Evolutionary conservation across 371 early-diverging fungal genomes (phyloP).

Genomic region (Saksenaea vasiformis): DNA sequence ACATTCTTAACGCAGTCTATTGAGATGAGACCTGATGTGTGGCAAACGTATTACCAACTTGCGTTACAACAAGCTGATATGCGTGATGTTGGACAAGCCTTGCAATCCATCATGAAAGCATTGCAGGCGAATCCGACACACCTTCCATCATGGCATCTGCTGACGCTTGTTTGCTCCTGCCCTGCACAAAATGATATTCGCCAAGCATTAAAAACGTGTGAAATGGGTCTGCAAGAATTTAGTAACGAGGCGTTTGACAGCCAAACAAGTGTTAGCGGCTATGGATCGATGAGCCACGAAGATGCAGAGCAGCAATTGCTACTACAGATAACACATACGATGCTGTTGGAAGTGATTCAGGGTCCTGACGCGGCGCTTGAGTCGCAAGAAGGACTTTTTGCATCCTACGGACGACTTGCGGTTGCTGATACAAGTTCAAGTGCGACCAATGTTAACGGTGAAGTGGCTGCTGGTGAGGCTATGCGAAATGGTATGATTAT

Average conservation of each 20-base stretch:
- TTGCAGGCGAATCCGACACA: conserved; percentile 62
- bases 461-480: conserved; percentile 9
- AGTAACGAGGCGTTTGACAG: conserved; percentile 35
- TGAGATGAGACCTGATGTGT: conserved; percentile 43
- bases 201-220: conserved; percentile 73
- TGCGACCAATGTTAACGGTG: conserved; percentile 11
- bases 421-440: conserved; percentile 16
- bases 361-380: conserved; percentile 60
- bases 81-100: conserved; percentile 76
- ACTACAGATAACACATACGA: conserved; percentile 61
- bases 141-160: conserved; percentile 84
- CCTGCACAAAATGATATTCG: conserved; percentile 34
- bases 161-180: conserved; percentile 77
- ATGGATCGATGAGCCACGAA: conserved; percentile 21
- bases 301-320: conserved; percentile 61
- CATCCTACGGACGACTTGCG: conserved; percentile 61
- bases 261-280: conserved; percentile 30
- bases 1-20: conserved; percentile 60
- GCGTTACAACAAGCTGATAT: conserved; percentile 82
- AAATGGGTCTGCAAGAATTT: conserved; percentile 62
- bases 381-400: conserved; percentile 60
- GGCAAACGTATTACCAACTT: conserved; percentile 74
- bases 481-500: conserved; percentile 21
- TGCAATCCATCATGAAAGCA: conserved; percentile 61
- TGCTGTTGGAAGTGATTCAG: conserved; percentile 47